These are phyloP conservation scores for Puccinia coronata DNA, from an alignment of 1,284 basidiomycete genomes.

Conservation along the genomic window DNA sequence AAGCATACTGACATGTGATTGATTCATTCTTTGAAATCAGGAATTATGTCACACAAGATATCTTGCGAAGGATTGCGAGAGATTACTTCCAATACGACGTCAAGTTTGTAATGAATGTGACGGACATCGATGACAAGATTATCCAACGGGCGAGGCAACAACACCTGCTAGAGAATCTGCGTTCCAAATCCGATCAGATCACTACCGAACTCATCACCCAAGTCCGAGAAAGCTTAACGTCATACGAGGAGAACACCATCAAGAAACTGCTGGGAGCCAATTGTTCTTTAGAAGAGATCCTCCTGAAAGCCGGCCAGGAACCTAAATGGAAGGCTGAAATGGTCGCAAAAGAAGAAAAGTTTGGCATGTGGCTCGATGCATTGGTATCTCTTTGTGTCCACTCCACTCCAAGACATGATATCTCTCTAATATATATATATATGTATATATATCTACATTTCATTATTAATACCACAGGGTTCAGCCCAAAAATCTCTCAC, in stretches of 20 bases:
- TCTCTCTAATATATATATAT: no score
- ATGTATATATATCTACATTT: no score
- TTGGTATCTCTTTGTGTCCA: no score
- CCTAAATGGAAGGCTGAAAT: conserved; percentile 69
- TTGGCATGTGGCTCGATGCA: conserved; percentile 77
- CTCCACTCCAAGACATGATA: no score
- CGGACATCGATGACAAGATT: conserved; percentile 99
- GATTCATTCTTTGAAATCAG: conserved; percentile 61
- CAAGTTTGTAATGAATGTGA: conserved; percentile 99
- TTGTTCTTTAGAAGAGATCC: conserved; percentile 20
- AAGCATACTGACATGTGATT: conserved; percentile 1
- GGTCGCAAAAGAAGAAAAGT: conserved; percentile 80
- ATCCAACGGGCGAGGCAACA: conserved; percentile 57
- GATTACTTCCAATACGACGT: conserved; percentile 98
- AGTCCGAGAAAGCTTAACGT: conserved; percentile 63
- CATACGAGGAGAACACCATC: conserved; percentile 61
- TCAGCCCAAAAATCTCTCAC: conserved; percentile 56
- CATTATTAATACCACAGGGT: conserved; percentile 58
- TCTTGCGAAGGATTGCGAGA: conserved; percentile 84
- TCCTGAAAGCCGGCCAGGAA: conserved; percentile 56
- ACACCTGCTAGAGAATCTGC: conserved; percentile 29
- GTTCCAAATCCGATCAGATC: background rate
- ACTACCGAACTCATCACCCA: conserved; percentile 28
- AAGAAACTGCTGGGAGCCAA: conserved; percentile 17
- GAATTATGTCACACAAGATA: conserved; percentile 97